Base-by-base conservation (phyloP, 23 red algal genomes). In the Pyropia haitanensis region DNA sequence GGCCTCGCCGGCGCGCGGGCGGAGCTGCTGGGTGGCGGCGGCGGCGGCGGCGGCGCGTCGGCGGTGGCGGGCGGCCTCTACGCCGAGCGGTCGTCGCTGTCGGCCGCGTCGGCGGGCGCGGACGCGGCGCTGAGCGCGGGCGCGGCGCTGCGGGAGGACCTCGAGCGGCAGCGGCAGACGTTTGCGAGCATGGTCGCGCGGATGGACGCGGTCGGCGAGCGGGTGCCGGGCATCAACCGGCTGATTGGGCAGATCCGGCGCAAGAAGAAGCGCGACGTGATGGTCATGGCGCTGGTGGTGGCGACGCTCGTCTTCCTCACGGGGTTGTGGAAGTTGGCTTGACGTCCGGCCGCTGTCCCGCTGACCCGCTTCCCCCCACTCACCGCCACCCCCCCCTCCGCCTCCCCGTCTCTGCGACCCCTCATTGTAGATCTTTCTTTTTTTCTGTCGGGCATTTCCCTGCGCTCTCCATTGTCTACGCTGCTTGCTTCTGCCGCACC, bases 141-240 rank as follows among this genome's bases (percentile, higher is more conserved):
- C 20, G 46, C 89, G 23, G 82, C 83, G 49, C 56, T 96, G 39
- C 82, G 81, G 25, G 91, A 96, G 44, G 91, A 96, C 27, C 74
- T 96, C 29, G 76, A 82, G 15, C 71, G 91, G 60, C 91, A 96
- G 60, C 83, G 91, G 5, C 78, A 80, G 19, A 79, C 79, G 64
- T 96, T 96, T 84, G 78, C 83, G 2, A 81, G 72, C 58, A 88
- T 96, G 91, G 78, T 96, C 12, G 73, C 78, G 18, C 68, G 91
- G 33, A 89, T 96, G 91, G 79, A 83, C 49, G 72, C 74, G 5
- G 79, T 88, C 76, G 80, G 70, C 27, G 76, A 82, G 46, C 68
- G 70, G 33, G 21, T 96, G 71, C 91, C 91, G 17, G 60, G 72
- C 30, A 56, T 96, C 15, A 74, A 82, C 50, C 57, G 83, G 18